Base-by-base conservation (phyloP, 2,329 filamentous ascomycete species). In the Coniochaeta prunicola region DNA sequence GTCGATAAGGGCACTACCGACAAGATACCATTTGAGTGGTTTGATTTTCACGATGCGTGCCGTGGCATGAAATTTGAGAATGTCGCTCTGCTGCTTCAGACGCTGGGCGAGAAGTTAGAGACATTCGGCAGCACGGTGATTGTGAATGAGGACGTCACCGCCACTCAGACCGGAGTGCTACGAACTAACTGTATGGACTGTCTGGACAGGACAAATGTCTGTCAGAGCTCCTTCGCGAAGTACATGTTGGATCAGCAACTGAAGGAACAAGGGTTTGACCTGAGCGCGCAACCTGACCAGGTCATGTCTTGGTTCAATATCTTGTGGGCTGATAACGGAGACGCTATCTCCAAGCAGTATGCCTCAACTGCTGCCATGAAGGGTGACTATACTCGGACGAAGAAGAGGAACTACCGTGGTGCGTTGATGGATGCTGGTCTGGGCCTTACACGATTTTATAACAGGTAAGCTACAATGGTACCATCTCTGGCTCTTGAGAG, bases 181-280 rank as follows among this genome's bases (percentile, higher is more conserved):
- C 83, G 94, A 59, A 97, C 92, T 1, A 99, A 99, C 69, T 99
- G 94, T 72, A 97, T 99, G 94, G 94, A 99, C 69, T 99, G 94
- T 66, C 77, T 99, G 10, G 94, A 99, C 70, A 85, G 94, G 24
- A 99, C 94, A 1, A 97, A 97, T 65, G 92, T 99, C 24, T 92
- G 92, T 42, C 93, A 97, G 73, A 96, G 91, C 68, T 94, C 92
- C 0, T 92, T 92, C 69, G 94, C 85, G 5, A 90, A 91, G 67
- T 85, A 88, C 68, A 89, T 91, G 64, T 79, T 99, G 2, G 91
- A 97, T 64, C 71, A 81, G 33, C 91, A 97, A 68, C 79, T 99
- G 1, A 87, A 84, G 59, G 79, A 83, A 21, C 86, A 96, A 62
- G 90, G 89, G 0, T 87, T 92, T 60, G 85, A 88, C 59, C 88